phyloP scores from a whole-genome alignment of 345 rosid genomes.

The Chamaenerion angustifolium region DNA sequence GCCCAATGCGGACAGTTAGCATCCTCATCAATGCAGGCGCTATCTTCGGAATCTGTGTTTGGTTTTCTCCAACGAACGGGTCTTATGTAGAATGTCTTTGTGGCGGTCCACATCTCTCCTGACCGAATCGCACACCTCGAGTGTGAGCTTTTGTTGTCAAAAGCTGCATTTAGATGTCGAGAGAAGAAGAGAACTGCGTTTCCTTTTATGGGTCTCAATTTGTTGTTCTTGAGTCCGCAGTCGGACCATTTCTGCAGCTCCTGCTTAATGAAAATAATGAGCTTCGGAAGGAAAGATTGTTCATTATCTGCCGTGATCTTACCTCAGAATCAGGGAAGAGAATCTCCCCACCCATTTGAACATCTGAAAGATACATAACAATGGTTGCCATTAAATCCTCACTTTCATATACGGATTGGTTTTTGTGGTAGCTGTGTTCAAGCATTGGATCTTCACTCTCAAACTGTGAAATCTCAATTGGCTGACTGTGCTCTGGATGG shows the following conservation, averaged over 20 bases:
- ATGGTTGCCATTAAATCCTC: constrained; percentile 52
- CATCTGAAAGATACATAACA: constrained; percentile 66
- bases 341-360: constrained; percentile 55
- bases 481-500: constrained; percentile 41
- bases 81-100: constrained; percentile 39
- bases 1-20: constrained; percentile 65
- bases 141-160: constrained; percentile 54
- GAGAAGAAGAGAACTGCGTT: constrained; percentile 64
- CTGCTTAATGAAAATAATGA: constrained; percentile 20
- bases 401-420: constrained; percentile 13
- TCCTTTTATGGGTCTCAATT: constrained; percentile 60
- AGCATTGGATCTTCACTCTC: constrained; percentile 30
- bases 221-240: constrained; percentile 25
- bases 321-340: constrained; percentile 66
- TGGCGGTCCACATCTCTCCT: constrained; percentile 63
- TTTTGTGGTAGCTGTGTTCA: constrained; percentile 38
- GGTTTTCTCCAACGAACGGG: constrained; percentile 12
- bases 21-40: constrained; percentile 68
- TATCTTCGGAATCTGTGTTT: constrained; percentile 12
- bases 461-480: constrained; percentile 35
- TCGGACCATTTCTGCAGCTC: constrained; percentile 38
- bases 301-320: constrained; percentile 6
- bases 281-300: not conserved
- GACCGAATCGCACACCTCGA: constrained; percentile 65
- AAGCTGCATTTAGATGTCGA: constrained; percentile 35